A percentile compares a stretch with the other conserved stretches of the same genome.
phyloP scores from a whole-genome alignment of 2,329 filamentous ascomycete genomes.

The Tolypocladium amazonense region DNA sequence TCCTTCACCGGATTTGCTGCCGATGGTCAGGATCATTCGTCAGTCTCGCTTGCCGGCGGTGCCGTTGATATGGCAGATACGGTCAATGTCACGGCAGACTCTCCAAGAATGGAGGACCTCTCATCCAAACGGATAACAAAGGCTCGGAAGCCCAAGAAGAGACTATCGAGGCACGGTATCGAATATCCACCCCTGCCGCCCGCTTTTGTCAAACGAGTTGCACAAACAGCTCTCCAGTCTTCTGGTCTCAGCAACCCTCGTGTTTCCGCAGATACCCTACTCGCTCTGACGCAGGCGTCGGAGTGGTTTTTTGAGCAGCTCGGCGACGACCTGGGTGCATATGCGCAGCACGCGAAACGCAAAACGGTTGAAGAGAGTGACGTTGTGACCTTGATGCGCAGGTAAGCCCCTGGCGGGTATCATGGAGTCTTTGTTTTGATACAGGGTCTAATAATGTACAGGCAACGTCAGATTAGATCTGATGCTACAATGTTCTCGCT shows the following conservation, averaged over 20 bases:
- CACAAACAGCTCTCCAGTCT: slow-evolving; percentile 59
- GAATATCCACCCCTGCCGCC: slow-evolving; percentile 66
- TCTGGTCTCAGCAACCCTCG: slow-evolving; percentile 56
- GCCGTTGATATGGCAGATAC: slow-evolving; percentile 1
- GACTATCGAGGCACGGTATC: slow-evolving; percentile 58
- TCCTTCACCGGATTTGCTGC: slow-evolving; percentile 10
- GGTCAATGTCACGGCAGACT: not conserved
- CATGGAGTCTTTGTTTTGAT: slow-evolving; percentile 9
- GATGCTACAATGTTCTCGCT: slow-evolving; percentile 72
- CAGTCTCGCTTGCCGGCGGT: slow-evolving; percentile 4
- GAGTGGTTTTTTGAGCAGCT: slow-evolving; percentile 91
- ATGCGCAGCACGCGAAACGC: slow-evolving; percentile 70
- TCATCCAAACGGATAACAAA: slow-evolving; percentile 5
- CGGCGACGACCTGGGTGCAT: slow-evolving; percentile 68
- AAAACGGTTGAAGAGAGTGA: slow-evolving; percentile 83
- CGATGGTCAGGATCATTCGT: slow-evolving; percentile 5
- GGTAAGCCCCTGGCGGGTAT: slow-evolving; percentile 42
- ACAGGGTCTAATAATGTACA: slow-evolving; percentile 29
- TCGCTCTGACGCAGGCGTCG: slow-evolving; percentile 66
- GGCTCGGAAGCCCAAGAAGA: slow-evolving; percentile 26
- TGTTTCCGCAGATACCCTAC: slow-evolving; percentile 62
- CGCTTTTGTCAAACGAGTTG: slow-evolving; percentile 62
- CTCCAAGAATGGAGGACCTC: not conserved
- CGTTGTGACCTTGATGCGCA: slow-evolving; percentile 69
- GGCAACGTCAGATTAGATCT: slow-evolving; percentile 65